Percentiles rank a stretch among this genome's conserved stretches.
Conservation (phyloP, 192 early-diverging fungal genomes). For the Linnemannia schmuckeri region DNA sequence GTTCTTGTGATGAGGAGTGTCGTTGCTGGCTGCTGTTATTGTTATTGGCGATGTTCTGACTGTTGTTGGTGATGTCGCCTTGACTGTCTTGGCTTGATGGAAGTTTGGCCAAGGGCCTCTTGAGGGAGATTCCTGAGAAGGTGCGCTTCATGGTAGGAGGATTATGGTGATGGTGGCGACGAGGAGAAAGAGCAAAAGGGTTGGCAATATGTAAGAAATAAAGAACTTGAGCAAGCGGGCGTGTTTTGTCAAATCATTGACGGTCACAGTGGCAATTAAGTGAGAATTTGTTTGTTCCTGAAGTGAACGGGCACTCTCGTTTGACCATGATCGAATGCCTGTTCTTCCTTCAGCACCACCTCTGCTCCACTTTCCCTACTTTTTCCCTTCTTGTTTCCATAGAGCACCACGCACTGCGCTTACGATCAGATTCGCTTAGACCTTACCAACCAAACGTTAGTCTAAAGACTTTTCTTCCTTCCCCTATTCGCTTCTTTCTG, state of each 20-base stretch:
- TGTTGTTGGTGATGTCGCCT: background rate
- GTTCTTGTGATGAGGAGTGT: constrained; percentile 8
- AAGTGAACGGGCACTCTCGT: no score
- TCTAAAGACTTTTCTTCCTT: no score
- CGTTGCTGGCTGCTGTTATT: constrained; percentile 8
- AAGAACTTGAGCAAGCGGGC: background rate
- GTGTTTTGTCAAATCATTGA: background rate
- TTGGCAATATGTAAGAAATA: background rate
- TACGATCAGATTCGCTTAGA: no score
- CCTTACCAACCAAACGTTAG: no score
- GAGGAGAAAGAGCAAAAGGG: background rate
- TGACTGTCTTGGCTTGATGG: background rate
- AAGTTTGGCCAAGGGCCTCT: constrained; percentile 28
- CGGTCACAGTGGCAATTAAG: background rate
- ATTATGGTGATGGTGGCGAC: background rate
- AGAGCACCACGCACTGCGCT: no score
- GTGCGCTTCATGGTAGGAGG: constrained; percentile 34
- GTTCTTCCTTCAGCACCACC: no score
- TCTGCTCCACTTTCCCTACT: no score
- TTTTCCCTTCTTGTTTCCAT: no score
- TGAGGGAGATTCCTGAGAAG: constrained; percentile 42
- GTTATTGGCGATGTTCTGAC: background rate
- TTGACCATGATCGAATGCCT: no score
- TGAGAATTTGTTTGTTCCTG: no score
- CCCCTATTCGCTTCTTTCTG: no score